Base-by-base conservation (phyloP, 768 basidiomycete genomes). In the Russula sp. region DNA sequence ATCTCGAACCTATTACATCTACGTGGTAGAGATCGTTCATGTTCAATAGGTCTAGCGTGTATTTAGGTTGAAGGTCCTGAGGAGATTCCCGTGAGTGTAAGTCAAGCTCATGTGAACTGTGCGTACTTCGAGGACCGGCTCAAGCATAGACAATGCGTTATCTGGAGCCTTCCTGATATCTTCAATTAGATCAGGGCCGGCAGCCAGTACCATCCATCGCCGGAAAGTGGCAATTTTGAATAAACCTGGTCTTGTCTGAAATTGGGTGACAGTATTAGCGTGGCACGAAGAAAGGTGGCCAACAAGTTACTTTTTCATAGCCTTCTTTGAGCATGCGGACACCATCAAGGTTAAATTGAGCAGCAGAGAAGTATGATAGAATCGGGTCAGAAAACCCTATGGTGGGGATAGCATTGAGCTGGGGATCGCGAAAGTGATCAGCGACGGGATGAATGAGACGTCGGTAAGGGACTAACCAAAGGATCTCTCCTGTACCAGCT, bases 81-180 rank as follows among this genome's bases (percentile, higher is more conserved):
- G 13, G 16, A 16, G 16, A 54, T 63, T 60, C 39, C 37, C 22
- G 49, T 64, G 37, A 65, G 48, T 8, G 35, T 16, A 10, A 8
- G 20, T 6, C 20, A 44, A 7, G 9, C 5, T 11, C 2, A 18
- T 31, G 48, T 27, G 2, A 45, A 35, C 20, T 31, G 34, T 35
- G 68, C 73, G 10, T 56, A 82, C 83, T 34, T 78, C 77, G 52
- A 71, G 66, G 45, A 76, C 73, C 4, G 76, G 77, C 20, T 76
- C 74, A 61, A 68, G 63, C 56, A 78, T 74, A 34, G 80, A 81
- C 5, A 82, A 71, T 32, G 75, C 74, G n/a, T 79, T 73, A 53
- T 82, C 80, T 6, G 77, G 73, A n/a, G 78, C 77, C 61, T 71
- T 77, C 27, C 81, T 76, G 18, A 86, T 68, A 47, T 85, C 84